Evolutionary conservation across 208 protist species (phyloP), one percentile per base, ranked within the genome.

Genomic region (Tritrichomonas musculus): DNA sequence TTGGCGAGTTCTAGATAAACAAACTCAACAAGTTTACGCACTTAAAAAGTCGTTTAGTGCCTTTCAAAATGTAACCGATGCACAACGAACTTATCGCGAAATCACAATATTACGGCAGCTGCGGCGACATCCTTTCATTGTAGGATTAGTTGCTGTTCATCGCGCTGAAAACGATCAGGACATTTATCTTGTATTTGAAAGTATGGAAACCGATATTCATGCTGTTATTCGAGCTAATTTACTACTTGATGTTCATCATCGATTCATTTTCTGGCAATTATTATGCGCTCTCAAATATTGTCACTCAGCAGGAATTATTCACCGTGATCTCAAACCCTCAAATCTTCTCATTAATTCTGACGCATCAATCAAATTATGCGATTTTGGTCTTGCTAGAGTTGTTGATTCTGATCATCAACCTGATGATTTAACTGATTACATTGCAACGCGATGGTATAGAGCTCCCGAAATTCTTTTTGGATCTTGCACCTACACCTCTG

Each of bases 281-380:
- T 80, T 97, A 39, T 96, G 96, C 55, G 88, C 77, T 0, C 94
- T 96, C 8, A 94, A 95, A 49, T 96, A 95, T 88, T 72, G 95
- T 3, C 95, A 96, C 72, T 94, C 93, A 22, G 95, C 93, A 50
- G 75, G 94, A 60, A 44, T 95, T 49, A 96, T 99, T 94, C 98
- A 98, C 94, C 95, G 98, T 50, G 98, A 99, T 92, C 96, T 99
- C 60, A 98, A 99, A 93, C 98, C 98, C 13, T 97, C 96, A 49
- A 99, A 99, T 94, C 95, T 99, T 50, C 95, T 99, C 30, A 96
- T 98, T 60, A 99, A 99, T 95, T 96, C 96, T 13, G 97, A 97
- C 22, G 98, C 98, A 73, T 95, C 97, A n/a, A 96, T 98, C 25
- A 99, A 99, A 95, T 97, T 99, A n/a, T 97, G 97, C 17, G 98